Evolutionary conservation across 495 filamentous ascomycete species (phyloP).

Genomic region (Annulohypoxylon bovei): DNA sequence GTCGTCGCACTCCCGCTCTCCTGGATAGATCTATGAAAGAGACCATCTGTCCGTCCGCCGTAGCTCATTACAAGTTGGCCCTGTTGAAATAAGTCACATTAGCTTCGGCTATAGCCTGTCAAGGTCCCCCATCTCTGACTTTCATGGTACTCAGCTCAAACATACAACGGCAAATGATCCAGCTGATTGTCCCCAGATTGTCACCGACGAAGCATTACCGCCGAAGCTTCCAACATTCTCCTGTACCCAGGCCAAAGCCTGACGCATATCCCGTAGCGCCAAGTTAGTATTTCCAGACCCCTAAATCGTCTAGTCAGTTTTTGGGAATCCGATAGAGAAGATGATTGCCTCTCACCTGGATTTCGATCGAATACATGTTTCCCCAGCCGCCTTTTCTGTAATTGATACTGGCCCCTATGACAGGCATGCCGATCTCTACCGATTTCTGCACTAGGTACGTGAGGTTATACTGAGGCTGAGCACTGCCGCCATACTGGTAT

Average conservation of each 20-base stretch:
- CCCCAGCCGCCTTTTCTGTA: conserved; percentile 55
- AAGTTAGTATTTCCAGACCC: conserved; percentile 51
- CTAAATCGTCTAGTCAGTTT: conserved; percentile 13
- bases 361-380: conserved; percentile 61
- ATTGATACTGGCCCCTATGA: conserved; percentile 58
- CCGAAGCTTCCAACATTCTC: conserved; percentile 68
- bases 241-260: conserved; percentile 65
- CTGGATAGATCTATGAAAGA: conserved; percentile 65
- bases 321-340: neutral
- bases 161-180: conserved; percentile 50
- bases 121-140: neutral
- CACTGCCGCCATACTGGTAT: conserved; percentile 68
- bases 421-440: conserved; percentile 56
- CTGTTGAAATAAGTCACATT: conserved; percentile 8
- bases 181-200: conserved; percentile 52
- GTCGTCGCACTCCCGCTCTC: conserved; percentile 54
- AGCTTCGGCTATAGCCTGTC: neutral
- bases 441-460: conserved; percentile 57
- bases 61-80: conserved; percentile 49
- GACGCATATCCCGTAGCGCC: conserved; percentile 63
- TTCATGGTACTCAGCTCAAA: neutral
- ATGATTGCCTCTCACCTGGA: conserved; percentile 32
- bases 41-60: conserved; percentile 54
- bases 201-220: conserved; percentile 58
- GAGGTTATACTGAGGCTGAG: conserved; percentile 61